Evolutionary conservation across 2,329 filamentous ascomycete species (phyloP).

Genomic region (Pezizomycotina sp.): DNA sequence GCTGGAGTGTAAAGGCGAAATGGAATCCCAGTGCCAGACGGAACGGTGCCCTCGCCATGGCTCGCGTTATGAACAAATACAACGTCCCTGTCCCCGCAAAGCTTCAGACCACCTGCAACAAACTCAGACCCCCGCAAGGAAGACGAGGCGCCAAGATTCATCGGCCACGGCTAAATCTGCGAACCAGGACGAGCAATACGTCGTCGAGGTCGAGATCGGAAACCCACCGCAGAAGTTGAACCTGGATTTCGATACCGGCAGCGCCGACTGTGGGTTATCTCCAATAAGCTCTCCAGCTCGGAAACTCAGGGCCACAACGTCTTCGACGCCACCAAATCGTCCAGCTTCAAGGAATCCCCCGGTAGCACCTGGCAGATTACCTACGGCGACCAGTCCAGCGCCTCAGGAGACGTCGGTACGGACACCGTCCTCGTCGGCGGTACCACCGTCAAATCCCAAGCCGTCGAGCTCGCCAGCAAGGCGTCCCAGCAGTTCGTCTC

Average conservation of each 20-base stretch:
- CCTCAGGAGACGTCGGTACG: slow-evolving; percentile 28
- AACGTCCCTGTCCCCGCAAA: slow-evolving; percentile 9
- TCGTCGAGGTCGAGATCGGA: slow-evolving; percentile 42
- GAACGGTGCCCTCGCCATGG: slow-evolving; percentile 12
- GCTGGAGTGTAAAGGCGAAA: no score
- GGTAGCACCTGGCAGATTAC: slow-evolving; percentile 28
- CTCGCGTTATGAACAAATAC: slow-evolving; percentile 11
- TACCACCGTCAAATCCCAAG: slow-evolving; percentile 27
- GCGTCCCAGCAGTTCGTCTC: slow-evolving; percentile 35
- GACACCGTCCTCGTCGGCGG: slow-evolving; percentile 29
- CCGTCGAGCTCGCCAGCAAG: slow-evolving; percentile 27
- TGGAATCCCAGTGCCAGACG: slow-evolving; percentile 29
- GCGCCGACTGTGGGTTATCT: slow-evolving; percentile 27
- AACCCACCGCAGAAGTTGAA: slow-evolving; percentile 45
- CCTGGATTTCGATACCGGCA: slow-evolving; percentile 27
- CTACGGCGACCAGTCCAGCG: slow-evolving; percentile 31
- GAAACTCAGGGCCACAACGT: slow-evolving; percentile 27
- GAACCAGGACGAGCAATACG: no score
- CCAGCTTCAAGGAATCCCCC: slow-evolving; percentile 27
- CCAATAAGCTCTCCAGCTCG: slow-evolving; percentile 25
- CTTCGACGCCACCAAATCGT: slow-evolving; percentile 30
- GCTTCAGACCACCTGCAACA: no score
- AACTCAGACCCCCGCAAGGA: no score
- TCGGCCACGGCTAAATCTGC: no score
- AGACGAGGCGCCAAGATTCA: no score